Evolutionary conservation across 176 grass and related monocot species (phyloP).

Genomic region (Oryza brachyantha): DNA sequence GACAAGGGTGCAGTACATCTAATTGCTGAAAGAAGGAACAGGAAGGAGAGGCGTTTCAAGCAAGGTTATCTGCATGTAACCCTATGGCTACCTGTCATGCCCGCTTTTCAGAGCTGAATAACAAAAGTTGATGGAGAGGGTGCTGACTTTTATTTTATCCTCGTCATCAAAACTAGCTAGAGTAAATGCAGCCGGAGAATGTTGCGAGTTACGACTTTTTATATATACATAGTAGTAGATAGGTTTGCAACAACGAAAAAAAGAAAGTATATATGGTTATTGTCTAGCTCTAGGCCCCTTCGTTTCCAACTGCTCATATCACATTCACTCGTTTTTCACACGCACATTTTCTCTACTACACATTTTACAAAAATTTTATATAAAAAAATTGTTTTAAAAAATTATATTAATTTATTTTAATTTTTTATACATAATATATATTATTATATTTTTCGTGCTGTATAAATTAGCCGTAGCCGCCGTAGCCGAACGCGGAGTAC

Average conservation of each 20-base stretch:
- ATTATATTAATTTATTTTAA: too few relatives aligned
- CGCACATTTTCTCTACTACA: too few relatives aligned
- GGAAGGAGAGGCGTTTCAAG: slow-evolving; percentile 4
- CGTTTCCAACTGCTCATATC: too few relatives aligned
- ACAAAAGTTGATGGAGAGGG: slow-evolving; percentile 6
- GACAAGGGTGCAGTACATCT: slow-evolving; percentile 7
- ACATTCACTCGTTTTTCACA: too few relatives aligned
- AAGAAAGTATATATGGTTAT: neutral
- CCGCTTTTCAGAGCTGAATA: slow-evolving; percentile 7
- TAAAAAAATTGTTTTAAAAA: too few relatives aligned
- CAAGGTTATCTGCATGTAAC: slow-evolving; percentile 9
- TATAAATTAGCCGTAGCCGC: too few relatives aligned
- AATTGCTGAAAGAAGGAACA: neutral
- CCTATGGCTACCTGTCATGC: slow-evolving; percentile 5
- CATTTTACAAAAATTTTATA: too few relatives aligned
- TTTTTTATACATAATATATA: too few relatives aligned
- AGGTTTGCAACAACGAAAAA: slow-evolving; percentile 11
- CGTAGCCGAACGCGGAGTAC: too few relatives aligned
- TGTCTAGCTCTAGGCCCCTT: neutral
- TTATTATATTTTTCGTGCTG: too few relatives aligned
- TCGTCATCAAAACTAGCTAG: neutral
- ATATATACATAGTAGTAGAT: too few relatives aligned
- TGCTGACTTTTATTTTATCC: neutral
- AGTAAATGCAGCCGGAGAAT: neutral
- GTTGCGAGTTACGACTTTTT: neutral